Evolutionary conservation across 805 yeast genomes (phyloP).

Genomic region (Metschnikowia lochheadii): DNA sequence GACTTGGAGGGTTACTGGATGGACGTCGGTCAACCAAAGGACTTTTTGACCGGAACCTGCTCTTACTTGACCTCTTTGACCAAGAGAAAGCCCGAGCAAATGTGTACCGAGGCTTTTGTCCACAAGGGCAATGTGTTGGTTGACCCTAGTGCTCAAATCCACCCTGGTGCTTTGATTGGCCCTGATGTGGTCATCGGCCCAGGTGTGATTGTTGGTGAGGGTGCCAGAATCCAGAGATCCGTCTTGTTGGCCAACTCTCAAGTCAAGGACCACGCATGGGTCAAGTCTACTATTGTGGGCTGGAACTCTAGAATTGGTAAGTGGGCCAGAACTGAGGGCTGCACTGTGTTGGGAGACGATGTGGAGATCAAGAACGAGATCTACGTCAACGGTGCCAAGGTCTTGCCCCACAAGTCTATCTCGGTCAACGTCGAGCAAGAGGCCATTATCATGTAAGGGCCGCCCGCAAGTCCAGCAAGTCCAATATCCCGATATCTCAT

Average conservation of each 20-base stretch:
- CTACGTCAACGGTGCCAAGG: conserved; percentile 99
- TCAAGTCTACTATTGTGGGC: conserved; percentile 96
- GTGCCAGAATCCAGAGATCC: conserved; percentile 96
- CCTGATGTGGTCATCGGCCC: conserved; percentile 98
- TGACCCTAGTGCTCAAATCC: conserved; percentile 92
- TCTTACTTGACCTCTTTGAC: conserved; percentile 83
- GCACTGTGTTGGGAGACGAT: conserved; percentile 97
- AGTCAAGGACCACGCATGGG: conserved; percentile 96
- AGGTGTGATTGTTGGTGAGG: conserved; percentile 91
- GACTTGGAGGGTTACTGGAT: conserved; percentile 99
- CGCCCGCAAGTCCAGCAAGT: too few relatives aligned
- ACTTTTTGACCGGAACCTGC: conserved; percentile 93
- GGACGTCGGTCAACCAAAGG: conserved; percentile 99
- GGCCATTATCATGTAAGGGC: conserved; percentile 87
- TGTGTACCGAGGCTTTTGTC: conserved; percentile 67
- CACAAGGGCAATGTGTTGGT: conserved; percentile 90
- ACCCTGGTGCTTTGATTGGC: conserved; percentile 91
- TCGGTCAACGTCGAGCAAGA: conserved; percentile 96
- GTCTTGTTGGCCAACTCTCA: conserved; percentile 87
- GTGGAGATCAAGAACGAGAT: conserved; percentile 97
- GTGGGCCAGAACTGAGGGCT: conserved; percentile 99
- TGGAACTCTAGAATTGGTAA: conserved; percentile 98
- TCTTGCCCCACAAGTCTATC: conserved; percentile 96
- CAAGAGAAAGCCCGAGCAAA: conserved; percentile 69
- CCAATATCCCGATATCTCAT: too few relatives aligned